A percentile compares a stretch with the other conserved stretches of the same genome.
Evolutionary conservation across 768 basidiomycete genomes (phyloP).

Genomic region (Boletales sp.): DNA sequence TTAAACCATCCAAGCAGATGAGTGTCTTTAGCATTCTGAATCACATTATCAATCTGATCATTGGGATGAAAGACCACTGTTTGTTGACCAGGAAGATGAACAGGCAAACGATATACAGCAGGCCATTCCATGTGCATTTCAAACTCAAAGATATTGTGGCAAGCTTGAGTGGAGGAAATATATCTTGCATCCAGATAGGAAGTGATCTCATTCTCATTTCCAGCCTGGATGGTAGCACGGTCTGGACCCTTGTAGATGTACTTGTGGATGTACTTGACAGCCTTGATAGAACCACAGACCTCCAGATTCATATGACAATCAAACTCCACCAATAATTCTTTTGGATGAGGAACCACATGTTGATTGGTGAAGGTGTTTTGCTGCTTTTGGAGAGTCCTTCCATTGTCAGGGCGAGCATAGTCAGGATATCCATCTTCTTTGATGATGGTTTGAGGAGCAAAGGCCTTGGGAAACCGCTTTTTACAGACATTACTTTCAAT

Average conservation of each 20-base stretch:
- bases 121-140: neutral
- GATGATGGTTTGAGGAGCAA: conserved; percentile 31
- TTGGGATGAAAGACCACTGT: conserved; percentile 27
- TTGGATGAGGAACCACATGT: neutral
- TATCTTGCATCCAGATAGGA: conserved; percentile 7
- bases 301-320: conserved; percentile 28
- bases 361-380: neutral
- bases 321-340: neutral
- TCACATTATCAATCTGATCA: conserved; percentile 11
- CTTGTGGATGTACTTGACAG: conserved; percentile 39
- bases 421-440: conserved; percentile 39
- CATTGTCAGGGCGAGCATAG: conserved; percentile 32
- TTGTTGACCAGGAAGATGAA: neutral
- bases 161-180: conserved; percentile 1
- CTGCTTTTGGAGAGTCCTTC: conserved; percentile 20
- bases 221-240: neutral
- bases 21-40: conserved; percentile 22
- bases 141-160: neutral
- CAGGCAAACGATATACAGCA: conserved; percentile 2
- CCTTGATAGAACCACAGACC: conserved; percentile 32
- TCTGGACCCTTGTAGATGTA: conserved; percentile 42
- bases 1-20: conserved; percentile 31
- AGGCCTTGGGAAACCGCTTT: conserved; percentile 43
- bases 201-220: neutral
- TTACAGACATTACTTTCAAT: conserved; percentile 41